Conservation (phyloP, 2,329 filamentous ascomycete genomes). For the Xylaria sp. region DNA sequence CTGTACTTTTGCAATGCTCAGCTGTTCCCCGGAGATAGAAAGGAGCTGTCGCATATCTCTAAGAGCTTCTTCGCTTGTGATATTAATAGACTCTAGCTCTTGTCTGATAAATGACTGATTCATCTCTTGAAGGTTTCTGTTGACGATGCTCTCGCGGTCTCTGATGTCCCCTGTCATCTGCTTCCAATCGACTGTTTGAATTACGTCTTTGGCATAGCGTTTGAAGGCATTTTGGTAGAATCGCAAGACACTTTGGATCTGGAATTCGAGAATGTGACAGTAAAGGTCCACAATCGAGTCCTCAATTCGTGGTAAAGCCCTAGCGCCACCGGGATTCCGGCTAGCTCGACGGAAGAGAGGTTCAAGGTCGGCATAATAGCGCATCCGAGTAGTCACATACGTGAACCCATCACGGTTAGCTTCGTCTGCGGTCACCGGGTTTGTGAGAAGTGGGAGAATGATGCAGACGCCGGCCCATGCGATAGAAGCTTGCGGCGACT, state of each 20-base stretch:
- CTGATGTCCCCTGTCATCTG: slow-evolving; percentile 33
- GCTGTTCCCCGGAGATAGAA: slow-evolving; percentile 7
- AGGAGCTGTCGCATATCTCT: slow-evolving; percentile 10
- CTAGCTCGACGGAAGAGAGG: slow-evolving; percentile 37
- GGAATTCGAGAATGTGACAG: slow-evolving; percentile 51
- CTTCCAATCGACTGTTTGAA: slow-evolving; percentile 41
- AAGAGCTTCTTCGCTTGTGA: not conserved
- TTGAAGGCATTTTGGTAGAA: slow-evolving; percentile 44
- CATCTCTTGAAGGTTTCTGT: slow-evolving; percentile 17
- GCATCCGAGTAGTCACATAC: slow-evolving; percentile 51
- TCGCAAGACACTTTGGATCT: slow-evolving; percentile 50
- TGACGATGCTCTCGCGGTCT: slow-evolving; percentile 10
- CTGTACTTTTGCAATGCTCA: slow-evolving; percentile 13
- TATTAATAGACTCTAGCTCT: slow-evolving; percentile 18
- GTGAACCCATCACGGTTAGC: slow-evolving; percentile 50
- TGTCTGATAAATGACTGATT: not conserved
- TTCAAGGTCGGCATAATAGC: slow-evolving; percentile 51
- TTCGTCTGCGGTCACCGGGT: slow-evolving; percentile 44
- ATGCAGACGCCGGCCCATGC: slow-evolving; percentile 53
- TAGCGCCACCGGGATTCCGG: not conserved
- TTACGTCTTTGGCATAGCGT: slow-evolving; percentile 32
- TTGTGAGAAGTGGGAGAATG: slow-evolving; percentile 52
- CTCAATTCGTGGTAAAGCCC: slow-evolving; percentile 34
- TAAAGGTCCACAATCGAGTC: slow-evolving; percentile 48
- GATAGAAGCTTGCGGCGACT: slow-evolving; percentile 49